These are phyloP conservation scores for Fraxinus cuspidata DNA, from an alignment of 257 asterid species.

Conservation along the genomic window DNA sequence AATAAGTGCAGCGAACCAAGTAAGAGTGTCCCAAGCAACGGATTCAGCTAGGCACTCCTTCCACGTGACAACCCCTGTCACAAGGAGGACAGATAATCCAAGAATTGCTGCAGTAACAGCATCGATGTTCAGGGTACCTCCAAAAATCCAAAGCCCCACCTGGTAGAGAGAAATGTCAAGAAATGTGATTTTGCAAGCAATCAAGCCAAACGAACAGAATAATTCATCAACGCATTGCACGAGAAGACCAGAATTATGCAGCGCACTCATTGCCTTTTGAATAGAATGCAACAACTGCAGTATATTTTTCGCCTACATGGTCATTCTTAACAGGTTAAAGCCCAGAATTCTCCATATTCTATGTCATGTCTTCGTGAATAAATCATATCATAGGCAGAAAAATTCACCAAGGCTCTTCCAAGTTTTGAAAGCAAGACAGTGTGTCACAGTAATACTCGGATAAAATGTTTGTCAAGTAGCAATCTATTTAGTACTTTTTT, in stretches of 20 bases:
- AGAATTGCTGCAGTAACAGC: constrained; percentile 98
- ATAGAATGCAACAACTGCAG: not conserved
- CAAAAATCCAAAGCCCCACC: constrained; percentile 98
- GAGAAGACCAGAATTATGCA: not conserved
- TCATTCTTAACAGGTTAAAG: not conserved
- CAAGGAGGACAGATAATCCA: constrained; percentile 84
- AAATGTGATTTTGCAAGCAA: constrained; percentile 7
- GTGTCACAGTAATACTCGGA: not conserved
- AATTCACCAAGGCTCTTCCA: too few species aligned
- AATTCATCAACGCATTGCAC: not conserved
- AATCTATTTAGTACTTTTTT: too few species aligned
- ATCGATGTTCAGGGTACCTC: constrained; percentile 71
- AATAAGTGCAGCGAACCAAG: constrained; percentile 99
- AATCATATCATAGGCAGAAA: not conserved
- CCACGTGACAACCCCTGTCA: constrained; percentile 95
- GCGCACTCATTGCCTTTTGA: not conserved
- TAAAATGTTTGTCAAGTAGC: too few species aligned
- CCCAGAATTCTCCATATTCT: not conserved
- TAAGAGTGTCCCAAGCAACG: constrained; percentile 99
- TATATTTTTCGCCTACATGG: not conserved
- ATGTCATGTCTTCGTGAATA: not conserved
- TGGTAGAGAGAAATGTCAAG: constrained; percentile 27
- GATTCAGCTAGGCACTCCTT: constrained; percentile 96
- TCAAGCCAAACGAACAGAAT: not conserved
- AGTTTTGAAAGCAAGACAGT: not conserved